phyloP scores from a whole-genome alignment of 305 asterid genomes.

The Fraxinus sp. region DNA sequence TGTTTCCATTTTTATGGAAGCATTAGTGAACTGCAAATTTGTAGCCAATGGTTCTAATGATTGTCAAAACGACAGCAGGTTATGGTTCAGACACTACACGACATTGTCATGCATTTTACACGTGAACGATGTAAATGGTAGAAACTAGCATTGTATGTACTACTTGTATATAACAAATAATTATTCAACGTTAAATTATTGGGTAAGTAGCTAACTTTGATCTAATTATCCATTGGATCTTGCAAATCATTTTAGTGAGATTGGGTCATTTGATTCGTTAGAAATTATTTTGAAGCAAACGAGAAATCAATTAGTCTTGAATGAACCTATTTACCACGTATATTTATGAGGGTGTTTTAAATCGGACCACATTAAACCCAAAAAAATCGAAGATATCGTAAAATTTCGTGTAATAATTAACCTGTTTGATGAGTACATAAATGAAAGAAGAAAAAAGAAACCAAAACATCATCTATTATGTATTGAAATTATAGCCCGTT shows the following conservation, averaged over 20 bases:
- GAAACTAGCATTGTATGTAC: not conserved
- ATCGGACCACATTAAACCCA: too few species aligned
- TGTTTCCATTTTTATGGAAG: not conserved
- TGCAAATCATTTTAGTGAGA: not conserved
- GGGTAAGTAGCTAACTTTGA: not conserved
- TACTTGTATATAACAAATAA: too few species aligned
- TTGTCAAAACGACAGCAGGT: constrained; percentile 37
- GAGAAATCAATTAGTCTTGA: not conserved
- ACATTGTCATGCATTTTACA: constrained; percentile 22
- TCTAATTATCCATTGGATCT: not conserved
- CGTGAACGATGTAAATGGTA: not conserved
- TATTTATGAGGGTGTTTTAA: not conserved
- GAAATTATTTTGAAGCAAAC: constrained; percentile 12
- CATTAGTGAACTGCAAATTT: constrained; percentile 15
- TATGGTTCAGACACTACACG: constrained; percentile 4
- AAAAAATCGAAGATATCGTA: too few species aligned
- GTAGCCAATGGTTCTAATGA: constrained; percentile 33
- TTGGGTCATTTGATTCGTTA: not conserved
- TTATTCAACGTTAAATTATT: too few species aligned
- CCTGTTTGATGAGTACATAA: too few species aligned
- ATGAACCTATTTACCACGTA: not conserved
- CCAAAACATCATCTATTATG: too few species aligned
- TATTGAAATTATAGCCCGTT: too few species aligned
- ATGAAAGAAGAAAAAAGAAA: too few species aligned
- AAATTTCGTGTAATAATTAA: too few species aligned